Conservation (phyloP, 2,329 filamentous ascomycete species). For the Alternaria consortialis region DNA sequence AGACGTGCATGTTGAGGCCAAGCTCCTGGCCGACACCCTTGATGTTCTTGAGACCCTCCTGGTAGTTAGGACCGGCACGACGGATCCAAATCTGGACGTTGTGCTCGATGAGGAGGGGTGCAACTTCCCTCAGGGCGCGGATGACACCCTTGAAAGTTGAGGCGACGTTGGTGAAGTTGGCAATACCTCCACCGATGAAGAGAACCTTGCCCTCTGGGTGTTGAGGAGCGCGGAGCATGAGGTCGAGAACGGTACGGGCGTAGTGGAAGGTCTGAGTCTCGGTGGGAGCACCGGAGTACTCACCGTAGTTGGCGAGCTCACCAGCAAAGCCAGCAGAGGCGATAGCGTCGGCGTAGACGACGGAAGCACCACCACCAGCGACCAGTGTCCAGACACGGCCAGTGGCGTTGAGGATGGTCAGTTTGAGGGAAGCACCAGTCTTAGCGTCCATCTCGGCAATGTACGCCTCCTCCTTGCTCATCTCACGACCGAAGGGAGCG, state of each 20-base stretch:
- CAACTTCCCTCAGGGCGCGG: constrained; percentile 89
- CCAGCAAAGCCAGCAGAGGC: constrained; percentile 93
- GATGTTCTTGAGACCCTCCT: constrained; percentile 99
- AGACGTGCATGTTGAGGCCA: constrained; percentile 92
- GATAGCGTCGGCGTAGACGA: constrained; percentile 99
- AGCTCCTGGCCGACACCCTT: constrained; percentile 95
- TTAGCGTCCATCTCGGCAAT: constrained; percentile 99
- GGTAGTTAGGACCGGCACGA: constrained; percentile 94
- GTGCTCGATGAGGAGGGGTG: constrained; percentile 88
- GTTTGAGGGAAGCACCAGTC: constrained; percentile 98
- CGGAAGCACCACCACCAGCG: constrained; percentile 98
- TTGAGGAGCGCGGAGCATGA: constrained; percentile 91
- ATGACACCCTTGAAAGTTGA: constrained; percentile 99
- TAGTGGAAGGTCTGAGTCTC: constrained; percentile 99
- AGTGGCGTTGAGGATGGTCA: constrained; percentile 90
- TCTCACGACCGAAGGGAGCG: constrained; percentile 96
- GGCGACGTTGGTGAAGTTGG: constrained; percentile 99
- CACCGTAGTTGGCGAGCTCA: constrained; percentile 98
- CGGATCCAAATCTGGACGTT: constrained; percentile 98
- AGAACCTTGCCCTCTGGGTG: constrained; percentile 94
- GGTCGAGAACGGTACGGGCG: constrained; percentile 92
- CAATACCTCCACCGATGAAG: constrained; percentile 99
- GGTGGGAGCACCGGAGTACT: constrained; percentile 98
- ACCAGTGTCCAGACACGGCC: constrained; percentile 98
- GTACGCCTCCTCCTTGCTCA: constrained; percentile 99